Percentiles rank a stretch among this genome's conserved stretches.
phyloP scores from a whole-genome alignment of 2,329 filamentous ascomycete genomes.

The Ophiostoma ulmi region DNA sequence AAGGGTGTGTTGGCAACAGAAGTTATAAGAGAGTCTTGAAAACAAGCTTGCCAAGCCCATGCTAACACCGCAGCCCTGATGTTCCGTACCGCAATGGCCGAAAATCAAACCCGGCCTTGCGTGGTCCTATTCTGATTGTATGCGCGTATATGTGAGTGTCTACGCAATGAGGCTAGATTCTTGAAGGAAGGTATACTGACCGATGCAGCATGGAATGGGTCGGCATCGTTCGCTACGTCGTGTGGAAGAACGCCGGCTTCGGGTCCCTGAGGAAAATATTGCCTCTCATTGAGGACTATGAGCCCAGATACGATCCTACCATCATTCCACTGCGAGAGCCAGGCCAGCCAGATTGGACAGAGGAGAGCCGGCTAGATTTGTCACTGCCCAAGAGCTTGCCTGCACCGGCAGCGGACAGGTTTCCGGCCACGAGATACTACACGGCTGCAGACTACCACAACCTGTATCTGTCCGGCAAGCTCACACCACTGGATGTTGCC shows the following conservation, averaged over 20 bases:
- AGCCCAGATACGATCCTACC: slow-evolving; percentile 45
- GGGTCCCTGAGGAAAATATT: slow-evolving; percentile 50
- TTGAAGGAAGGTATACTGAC: background rate
- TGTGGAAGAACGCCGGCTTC: slow-evolving; percentile 64
- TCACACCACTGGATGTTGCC: slow-evolving; percentile 45
- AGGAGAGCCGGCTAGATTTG: slow-evolving; percentile 22
- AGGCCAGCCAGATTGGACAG: slow-evolving; percentile 39
- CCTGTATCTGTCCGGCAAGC: slow-evolving; percentile 41
- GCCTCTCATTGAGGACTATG: slow-evolving; percentile 47
- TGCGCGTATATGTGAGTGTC: slow-evolving; percentile 50
- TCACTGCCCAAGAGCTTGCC: slow-evolving; percentile 21
- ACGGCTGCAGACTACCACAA: slow-evolving; percentile 44
- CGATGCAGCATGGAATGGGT: slow-evolving; percentile 48
- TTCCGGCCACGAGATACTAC: slow-evolving; percentile 38
- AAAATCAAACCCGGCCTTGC: slow-evolving; percentile 53
- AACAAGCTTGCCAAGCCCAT: background rate
- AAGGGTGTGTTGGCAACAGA: slow-evolving; percentile 32
- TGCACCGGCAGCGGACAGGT: slow-evolving; percentile 33
- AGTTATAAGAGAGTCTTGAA: background rate
- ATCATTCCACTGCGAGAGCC: slow-evolving; percentile 40
- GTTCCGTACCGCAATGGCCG: slow-evolving; percentile 44
- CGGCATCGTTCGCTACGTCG: slow-evolving; percentile 47
- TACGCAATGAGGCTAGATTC: background rate
- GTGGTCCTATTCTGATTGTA: slow-evolving; percentile 49
- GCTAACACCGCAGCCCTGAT: slow-evolving; percentile 32